Conservation (phyloP, 2,329 filamentous ascomycete species). For the Phyllosticta citriasiana region DNA sequence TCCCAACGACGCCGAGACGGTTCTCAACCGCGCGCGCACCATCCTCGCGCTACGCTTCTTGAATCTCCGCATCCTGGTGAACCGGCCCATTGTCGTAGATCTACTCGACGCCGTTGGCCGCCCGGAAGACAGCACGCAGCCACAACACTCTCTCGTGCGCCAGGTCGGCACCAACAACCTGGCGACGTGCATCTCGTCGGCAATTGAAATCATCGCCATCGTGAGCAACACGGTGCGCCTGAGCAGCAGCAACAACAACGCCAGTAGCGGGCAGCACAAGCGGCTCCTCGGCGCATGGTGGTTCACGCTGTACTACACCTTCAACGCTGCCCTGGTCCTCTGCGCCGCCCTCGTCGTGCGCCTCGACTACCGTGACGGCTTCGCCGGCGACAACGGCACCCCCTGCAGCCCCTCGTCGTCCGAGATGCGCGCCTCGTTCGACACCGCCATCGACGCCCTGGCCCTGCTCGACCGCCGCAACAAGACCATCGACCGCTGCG, state of each 20-base stretch:
- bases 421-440: conserved; percentile 12
- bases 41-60: conserved; percentile 35
- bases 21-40: conserved; percentile 28
- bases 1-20: not conserved
- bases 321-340: conserved; percentile 17
- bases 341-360: conserved; percentile 19
- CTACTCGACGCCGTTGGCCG: conserved; percentile 21
- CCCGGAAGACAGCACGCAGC: conserved; percentile 7
- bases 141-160: conserved; percentile 17
- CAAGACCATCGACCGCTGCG: conserved; percentile 22
- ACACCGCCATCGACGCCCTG: conserved; percentile 17
- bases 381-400: conserved; percentile 7
- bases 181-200: conserved; percentile 24
- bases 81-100: conserved; percentile 31
- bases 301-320: conserved; percentile 32
- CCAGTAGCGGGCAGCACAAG: not conserved
- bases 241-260: conserved; percentile 12
- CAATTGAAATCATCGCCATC: conserved; percentile 27
- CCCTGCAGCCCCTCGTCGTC: not conserved
- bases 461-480: conserved; percentile 21
- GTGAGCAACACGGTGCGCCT: conserved; percentile 19
- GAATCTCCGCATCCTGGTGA: conserved; percentile 33
- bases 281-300: conserved; percentile 29
- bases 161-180: conserved; percentile 26
- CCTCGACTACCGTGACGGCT: not conserved